Evolutionary conservation across 306 rosid genomes (phyloP), one percentile per base, ranked within the genome.

Genomic region (Castanopsis chinensis): DNA sequence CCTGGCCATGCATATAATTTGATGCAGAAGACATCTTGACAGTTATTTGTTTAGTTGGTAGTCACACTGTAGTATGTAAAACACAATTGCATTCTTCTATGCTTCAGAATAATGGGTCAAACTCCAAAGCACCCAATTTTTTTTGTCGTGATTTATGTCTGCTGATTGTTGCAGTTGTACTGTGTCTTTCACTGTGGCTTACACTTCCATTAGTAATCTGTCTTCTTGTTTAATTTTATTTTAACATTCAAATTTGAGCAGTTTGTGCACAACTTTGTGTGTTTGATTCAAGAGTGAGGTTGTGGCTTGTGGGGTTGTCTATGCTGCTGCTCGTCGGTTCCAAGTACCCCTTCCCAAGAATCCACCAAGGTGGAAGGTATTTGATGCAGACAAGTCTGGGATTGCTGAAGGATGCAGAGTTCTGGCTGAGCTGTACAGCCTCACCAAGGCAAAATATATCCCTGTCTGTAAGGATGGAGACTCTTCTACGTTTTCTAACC

Each of bases 291-390:
- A 89, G 90, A 93, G 98, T 67, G 99, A 95, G 87, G 98, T 95
- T 74, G 96, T 95, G 76, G 99, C 99, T 74, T 95, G 98, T 79
- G 98, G 98, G 82, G 99, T 90, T 71, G 96, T 93, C 52, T 90
- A 93, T 89, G 98, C 94, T 72, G 98, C 98, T 76, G 98, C 98
- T 52, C 90, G 99, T 15, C 87, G 97, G 82, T 91, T 91, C 86
- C 92, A 89, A 64, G 98, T 95, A 71, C 91, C 99, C 77, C 98
- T 95, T 76, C 99, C 98, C n/a, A 94, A 93, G 89, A 91, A 88
- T 83, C 98, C 97, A 35, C 98, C 98, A 20, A 93, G 98, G 99
- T 95, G 98, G 98, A 95, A 89, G 87, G 93, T 91, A 79, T 95
- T 95, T 85, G 98, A 91, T 85, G 97, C 91, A 3, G 98, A 91